Evolutionary conservation across 2,329 filamentous ascomycete genomes (phyloP).

Genomic region (Macroventuria anomochaeta): DNA sequence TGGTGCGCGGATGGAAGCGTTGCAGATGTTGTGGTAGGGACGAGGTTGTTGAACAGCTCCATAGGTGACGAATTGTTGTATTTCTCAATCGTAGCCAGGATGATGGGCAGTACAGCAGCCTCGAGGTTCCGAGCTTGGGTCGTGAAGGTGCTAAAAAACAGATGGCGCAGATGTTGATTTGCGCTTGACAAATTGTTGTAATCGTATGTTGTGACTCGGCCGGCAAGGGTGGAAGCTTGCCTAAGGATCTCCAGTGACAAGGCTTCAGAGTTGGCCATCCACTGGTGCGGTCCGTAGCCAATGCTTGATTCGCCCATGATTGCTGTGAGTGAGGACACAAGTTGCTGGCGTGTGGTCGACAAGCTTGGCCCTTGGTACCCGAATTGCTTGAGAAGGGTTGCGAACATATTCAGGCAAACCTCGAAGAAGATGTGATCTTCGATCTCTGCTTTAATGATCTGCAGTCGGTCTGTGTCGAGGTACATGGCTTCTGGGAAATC

Average conservation of each 20-base stretch:
- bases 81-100: constrained; percentile 36
- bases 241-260: constrained; percentile 56
- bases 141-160: constrained; percentile 43
- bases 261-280: constrained; percentile 50
- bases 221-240: constrained; percentile 47
- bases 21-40: constrained; percentile 33
- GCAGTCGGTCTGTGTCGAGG: constrained; percentile 63
- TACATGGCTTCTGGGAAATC: constrained; percentile 63
- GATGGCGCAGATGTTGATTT: constrained; percentile 42
- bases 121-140: constrained; percentile 43
- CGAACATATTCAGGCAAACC: constrained; percentile 61
- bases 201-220: constrained; percentile 36
- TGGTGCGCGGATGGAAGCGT: constrained; percentile 9
- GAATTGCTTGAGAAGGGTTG: constrained; percentile 31
- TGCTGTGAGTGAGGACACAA: constrained; percentile 47
- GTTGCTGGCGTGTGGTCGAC: constrained; percentile 25
- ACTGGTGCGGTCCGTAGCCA: constrained; percentile 44
- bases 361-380: constrained; percentile 32
- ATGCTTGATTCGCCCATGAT: constrained; percentile 46
- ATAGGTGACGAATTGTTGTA: constrained; percentile 49
- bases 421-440: constrained; percentile 62
- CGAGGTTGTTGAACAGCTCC: constrained; percentile 53
- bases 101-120: constrained; percentile 31
- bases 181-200: constrained; percentile 46
- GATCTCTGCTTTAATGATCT: constrained; percentile 59